These are phyloP conservation scores for Fusarium pilosicola DNA, from an alignment of 2,329 filamentous ascomycete species.

Conservation along the genomic window DNA sequence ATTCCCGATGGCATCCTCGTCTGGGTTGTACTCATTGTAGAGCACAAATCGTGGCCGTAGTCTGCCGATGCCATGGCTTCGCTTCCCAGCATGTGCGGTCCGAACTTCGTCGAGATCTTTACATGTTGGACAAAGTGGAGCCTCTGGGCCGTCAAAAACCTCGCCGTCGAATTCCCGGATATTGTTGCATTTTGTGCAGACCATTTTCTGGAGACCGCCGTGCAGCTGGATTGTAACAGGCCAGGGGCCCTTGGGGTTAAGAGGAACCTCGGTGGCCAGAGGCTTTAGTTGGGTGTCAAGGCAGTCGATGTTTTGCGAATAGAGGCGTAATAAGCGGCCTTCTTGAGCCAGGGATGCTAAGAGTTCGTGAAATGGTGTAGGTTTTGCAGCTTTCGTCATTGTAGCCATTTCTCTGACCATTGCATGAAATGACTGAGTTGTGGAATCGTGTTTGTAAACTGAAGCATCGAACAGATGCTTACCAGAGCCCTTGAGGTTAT, in stretches of 20 bases:
- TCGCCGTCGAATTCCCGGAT: slow-evolving; percentile 79
- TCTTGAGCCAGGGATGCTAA: slow-evolving; percentile 90
- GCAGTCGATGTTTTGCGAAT: slow-evolving; percentile 97
- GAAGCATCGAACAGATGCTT: slow-evolving; percentile 98
- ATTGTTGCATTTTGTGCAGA: slow-evolving; percentile 90
- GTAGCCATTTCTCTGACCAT: slow-evolving; percentile 93
- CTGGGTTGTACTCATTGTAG: slow-evolving; percentile 97
- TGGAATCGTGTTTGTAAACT: slow-evolving; percentile 91
- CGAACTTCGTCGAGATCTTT: slow-evolving; percentile 79
- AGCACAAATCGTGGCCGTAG: slow-evolving; percentile 93
- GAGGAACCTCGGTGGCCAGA: slow-evolving; percentile 80
- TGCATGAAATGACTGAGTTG: slow-evolving; percentile 90
- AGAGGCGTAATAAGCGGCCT: slow-evolving; percentile 86
- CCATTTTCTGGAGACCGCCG: slow-evolving; percentile 94
- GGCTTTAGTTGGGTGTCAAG: slow-evolving; percentile 88
- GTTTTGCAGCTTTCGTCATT: slow-evolving; percentile 78
- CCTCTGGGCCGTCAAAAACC: slow-evolving; percentile 84
- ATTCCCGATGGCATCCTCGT: slow-evolving; percentile 94
- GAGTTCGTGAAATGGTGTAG: slow-evolving; percentile 92
- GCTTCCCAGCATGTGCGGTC: slow-evolving; percentile 79
- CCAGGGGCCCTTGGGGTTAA: slow-evolving; percentile 88
- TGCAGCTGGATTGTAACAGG: slow-evolving; percentile 93
- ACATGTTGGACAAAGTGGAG: slow-evolving; percentile 83
- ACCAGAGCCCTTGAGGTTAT: slow-evolving; percentile 88
- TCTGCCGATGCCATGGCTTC: slow-evolving; percentile 91